phyloP scores from a whole-genome alignment of 2,329 filamentous ascomycete species.

The Rhexocercosporidium sp. region DNA sequence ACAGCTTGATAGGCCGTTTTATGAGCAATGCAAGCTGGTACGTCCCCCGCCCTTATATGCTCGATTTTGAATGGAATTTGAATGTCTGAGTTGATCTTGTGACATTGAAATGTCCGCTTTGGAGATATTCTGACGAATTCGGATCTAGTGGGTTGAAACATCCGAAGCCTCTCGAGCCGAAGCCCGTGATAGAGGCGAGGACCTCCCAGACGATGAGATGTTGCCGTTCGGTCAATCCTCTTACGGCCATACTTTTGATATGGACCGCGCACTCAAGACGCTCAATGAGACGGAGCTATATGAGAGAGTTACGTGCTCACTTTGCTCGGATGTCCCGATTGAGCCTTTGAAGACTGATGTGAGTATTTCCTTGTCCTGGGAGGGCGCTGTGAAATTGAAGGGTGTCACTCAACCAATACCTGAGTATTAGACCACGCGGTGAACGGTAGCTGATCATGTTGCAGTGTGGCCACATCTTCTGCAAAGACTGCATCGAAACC shows the following conservation, averaged over 20 bases:
- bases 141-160: slow-evolving; percentile 19
- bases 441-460: not conserved
- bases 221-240: slow-evolving; percentile 34
- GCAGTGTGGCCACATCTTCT: slow-evolving; percentile 61
- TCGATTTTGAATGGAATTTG: not conserved
- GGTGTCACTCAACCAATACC: not conserved
- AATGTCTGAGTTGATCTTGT: not conserved
- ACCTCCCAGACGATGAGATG: slow-evolving; percentile 3
- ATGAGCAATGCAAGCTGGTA: slow-evolving; percentile 37
- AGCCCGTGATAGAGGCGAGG: slow-evolving; percentile 9
- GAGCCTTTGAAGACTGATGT: slow-evolving; percentile 49
- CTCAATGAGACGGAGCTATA: slow-evolving; percentile 40
- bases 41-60: not conserved
- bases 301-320: slow-evolving; percentile 46
- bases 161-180: slow-evolving; percentile 2
- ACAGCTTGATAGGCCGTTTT: slow-evolving; percentile 30
- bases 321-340: slow-evolving; percentile 48
- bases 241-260: slow-evolving; percentile 42
- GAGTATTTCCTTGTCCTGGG: slow-evolving; percentile 15
- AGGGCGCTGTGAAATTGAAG: not conserved
- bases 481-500: slow-evolving; percentile 51
- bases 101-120: not conserved
- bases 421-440: not conserved
- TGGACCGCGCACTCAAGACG: slow-evolving; percentile 41
- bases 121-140: not conserved